These are phyloP conservation scores for Penicillium sp. DNA, from an alignment of 2,329 filamentous ascomycete species.

Conservation along the genomic window DNA sequence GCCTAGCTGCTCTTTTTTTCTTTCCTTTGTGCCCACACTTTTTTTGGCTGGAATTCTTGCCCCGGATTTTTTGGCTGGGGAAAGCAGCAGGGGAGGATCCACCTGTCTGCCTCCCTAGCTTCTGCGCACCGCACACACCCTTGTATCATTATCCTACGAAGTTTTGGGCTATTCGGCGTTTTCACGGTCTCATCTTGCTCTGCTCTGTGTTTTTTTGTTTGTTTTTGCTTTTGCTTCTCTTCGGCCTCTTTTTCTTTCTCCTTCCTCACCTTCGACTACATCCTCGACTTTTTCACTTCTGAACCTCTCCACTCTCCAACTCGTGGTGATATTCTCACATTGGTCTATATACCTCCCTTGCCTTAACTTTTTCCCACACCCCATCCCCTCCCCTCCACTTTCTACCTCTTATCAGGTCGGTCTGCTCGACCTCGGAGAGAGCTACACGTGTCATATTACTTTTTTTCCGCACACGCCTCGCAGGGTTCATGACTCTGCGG, in stretches of 20 bases:
- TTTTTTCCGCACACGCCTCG: conserved; percentile 12
- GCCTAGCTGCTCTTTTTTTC: conserved; percentile 1
- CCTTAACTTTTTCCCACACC: neutral
- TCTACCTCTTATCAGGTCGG: conserved; percentile 4
- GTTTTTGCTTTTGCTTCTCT: too few relatives aligned
- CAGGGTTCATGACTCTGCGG: conserved; percentile 20
- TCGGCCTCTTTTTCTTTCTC: conserved; percentile 7
- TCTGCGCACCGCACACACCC: conserved; percentile 7
- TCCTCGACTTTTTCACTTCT: neutral
- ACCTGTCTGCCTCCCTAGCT: conserved; percentile 12
- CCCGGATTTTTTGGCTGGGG: conserved; percentile 18
- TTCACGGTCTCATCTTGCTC: too few relatives aligned
- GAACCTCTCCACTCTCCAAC: conserved; percentile 3
- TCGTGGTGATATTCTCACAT: conserved; percentile 4
- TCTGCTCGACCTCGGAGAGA: conserved; percentile 8
- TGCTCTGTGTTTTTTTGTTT: conserved; percentile 5
- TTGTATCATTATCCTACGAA: conserved; percentile 29
- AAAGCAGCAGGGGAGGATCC: conserved; percentile 15
- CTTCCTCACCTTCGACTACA: conserved; percentile 8
- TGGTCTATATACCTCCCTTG: conserved; percentile 1
- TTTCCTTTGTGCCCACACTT: neutral
- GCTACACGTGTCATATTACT: conserved; percentile 26
- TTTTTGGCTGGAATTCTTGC: conserved; percentile 11
- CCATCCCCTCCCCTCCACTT: neutral
- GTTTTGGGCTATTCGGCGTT: conserved; percentile 12